Evolutionary conservation across 2,329 filamentous ascomycete genomes (phyloP).

Genomic region (Xylariaceae sp.): DNA sequence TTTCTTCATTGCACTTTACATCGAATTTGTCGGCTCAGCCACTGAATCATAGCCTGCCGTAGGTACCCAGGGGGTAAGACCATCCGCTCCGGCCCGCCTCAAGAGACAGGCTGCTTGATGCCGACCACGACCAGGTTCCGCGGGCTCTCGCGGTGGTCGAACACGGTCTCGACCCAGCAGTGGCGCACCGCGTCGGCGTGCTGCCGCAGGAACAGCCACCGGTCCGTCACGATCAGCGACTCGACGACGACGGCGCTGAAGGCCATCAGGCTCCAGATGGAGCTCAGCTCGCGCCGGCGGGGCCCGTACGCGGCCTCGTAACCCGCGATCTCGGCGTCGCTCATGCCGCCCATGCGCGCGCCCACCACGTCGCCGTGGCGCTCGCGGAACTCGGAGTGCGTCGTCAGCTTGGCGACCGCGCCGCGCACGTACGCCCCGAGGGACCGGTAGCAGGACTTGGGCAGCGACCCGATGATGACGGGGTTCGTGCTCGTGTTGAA

Average conservation of each 20-base stretch:
- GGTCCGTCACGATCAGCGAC: constrained; percentile 80
- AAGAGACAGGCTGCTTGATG: constrained; percentile 52
- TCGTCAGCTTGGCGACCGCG: constrained; percentile 67
- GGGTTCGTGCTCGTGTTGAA: constrained; percentile 61
- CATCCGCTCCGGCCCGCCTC: too few relatives aligned
- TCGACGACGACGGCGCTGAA: constrained; percentile 88
- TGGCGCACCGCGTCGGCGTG: constrained; percentile 61
- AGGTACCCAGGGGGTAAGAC: too few relatives aligned
- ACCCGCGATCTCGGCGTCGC: constrained; percentile 63
- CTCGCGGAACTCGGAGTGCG: constrained; percentile 47
- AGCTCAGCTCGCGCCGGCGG: constrained; percentile 71
- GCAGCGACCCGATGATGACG: constrained; percentile 77
- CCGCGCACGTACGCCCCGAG: constrained; percentile 74
- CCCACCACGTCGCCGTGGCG: constrained; percentile 47
- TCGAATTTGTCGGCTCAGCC: too few relatives aligned
- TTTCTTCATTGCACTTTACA: too few relatives aligned
- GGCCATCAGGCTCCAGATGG: constrained; percentile 93
- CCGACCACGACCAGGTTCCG: constrained; percentile 91
- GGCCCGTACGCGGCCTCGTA: constrained; percentile 61
- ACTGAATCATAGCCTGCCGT: too few relatives aligned
- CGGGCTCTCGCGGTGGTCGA: constrained; percentile 79
- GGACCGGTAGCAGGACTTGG: constrained; percentile 69
- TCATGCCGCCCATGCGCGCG: constrained; percentile 59
- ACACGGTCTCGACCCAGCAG: constrained; percentile 89
- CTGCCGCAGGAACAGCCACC: constrained; percentile 81